Evolutionary conservation across 495 filamentous ascomycete species (phyloP), one percentile per base, ranked within the genome.

Genomic region (Podospora australis): DNA sequence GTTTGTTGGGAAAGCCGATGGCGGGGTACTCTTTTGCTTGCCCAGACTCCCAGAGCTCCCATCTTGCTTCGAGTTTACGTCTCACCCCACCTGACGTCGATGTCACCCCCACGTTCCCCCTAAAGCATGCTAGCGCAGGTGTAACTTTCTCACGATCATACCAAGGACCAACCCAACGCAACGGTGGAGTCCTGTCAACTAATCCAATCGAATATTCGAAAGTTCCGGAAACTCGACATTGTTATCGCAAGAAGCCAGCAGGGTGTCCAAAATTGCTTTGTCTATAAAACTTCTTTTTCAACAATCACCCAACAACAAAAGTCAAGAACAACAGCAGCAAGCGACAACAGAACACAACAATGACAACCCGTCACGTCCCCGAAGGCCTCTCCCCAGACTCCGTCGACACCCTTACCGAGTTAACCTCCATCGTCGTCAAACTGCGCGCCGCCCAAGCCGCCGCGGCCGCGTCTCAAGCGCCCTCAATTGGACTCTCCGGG

Each of bases 401-500:
- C 16, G 83, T 95, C 65, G 90, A 96, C 73, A 81, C 88, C 51
- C 74, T 96, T 40, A 89, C 92, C 43, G 78, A 88, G 40, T 77
- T 96, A 39, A 80, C 87, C 62, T 75, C 80, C 9, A 78, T 95
- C 55, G 78, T 96, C 38, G 71, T 81, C 48, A 86, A 83, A 32
- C 78, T 96, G 26, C 78, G 86, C 48, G 66, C 72, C 50, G 46
- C 60, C 39, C 55, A 51, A 50, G 34, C 57, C 36, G 41, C 57
- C 35, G 52, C 52, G 2, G 30, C 56, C 39, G 46, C 55, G 11
- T 55, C 52, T 9, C 48, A 58, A 28, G 3, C 40, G 55, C 10
- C 55, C 41, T 22, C 55, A 22, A 19, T 56, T 14, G 9, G 56
- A 19, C 16, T 49, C 36, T 5, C 41, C n/a, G n/a, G n/a, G 28